These are phyloP conservation scores for Neurospora sp. DNA, from an alignment of 495 filamentous ascomycete genomes.

Conservation along the genomic window DNA sequence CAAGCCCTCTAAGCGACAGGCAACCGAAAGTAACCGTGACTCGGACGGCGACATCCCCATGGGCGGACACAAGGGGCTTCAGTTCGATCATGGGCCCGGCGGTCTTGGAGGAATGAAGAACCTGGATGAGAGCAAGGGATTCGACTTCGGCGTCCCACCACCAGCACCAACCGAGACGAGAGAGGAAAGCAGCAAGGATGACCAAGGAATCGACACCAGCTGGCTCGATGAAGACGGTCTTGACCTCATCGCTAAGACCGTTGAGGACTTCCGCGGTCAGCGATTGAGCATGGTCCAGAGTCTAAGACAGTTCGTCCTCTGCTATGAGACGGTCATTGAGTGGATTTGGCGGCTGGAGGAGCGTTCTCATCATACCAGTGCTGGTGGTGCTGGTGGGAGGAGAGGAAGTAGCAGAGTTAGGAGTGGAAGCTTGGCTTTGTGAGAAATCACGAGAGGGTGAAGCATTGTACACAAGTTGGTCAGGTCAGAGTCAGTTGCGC, in stretches of 20 bases:
- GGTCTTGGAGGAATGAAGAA: background rate
- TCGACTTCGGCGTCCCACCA: background rate
- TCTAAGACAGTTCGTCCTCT: constrained; percentile 86
- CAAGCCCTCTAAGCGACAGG: constrained; percentile 1
- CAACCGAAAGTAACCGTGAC: constrained; percentile 7
- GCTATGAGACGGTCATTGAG: constrained; percentile 90
- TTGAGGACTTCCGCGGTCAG: constrained; percentile 81
- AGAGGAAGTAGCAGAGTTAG: constrained; percentile 10
- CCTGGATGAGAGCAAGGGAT: background rate
- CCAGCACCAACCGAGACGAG: background rate
- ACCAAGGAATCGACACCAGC: constrained; percentile 22
- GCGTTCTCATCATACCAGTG: constrained; percentile 1
- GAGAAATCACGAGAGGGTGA: background rate
- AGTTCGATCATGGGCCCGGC: constrained; percentile 1
- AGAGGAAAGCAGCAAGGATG: background rate
- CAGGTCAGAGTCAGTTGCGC: background rate
- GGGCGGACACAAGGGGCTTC: constrained; percentile 5
- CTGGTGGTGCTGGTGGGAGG: background rate
- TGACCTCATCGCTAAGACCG: constrained; percentile 76
- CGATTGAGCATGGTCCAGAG: constrained; percentile 95
- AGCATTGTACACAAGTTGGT: background rate
- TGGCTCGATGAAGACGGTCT: constrained; percentile 44
- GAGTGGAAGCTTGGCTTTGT: constrained; percentile 19
- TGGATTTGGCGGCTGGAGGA: constrained; percentile 53
- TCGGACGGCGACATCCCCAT: constrained; percentile 37